Evolutionary conservation across 129 eudicot genomes (phyloP), one percentile per base, ranked within the genome.

Genomic region (Ambrosia artemisiifolia): DNA sequence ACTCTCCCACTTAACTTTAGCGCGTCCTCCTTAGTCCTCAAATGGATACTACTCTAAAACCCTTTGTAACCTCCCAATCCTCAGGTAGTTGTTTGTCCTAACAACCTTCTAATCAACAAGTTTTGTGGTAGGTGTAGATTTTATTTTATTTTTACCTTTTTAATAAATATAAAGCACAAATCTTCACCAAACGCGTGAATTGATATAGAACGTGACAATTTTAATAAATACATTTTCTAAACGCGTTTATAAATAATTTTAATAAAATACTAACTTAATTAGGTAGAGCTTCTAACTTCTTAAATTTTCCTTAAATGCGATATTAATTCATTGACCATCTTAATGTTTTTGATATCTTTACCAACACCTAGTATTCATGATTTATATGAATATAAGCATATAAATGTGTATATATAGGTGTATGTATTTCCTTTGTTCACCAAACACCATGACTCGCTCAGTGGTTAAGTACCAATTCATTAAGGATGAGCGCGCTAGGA

Each of bases 361-460:
- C 14, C 57, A 69, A 62, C 13, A 69, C 60, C 24, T 61, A 14
- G 65, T n/a, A 24, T 64, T 18, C 47, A 56, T 5, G 1, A 33
- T 30, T 14, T 20, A 50, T 24, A 24, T 24, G 28, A 24, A 24
- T 24, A 24, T 75, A 20, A 11, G 34, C 35, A 40, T 66, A 60
- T 75, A 35, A n/a, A 67, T 43, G 60, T 76, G 5, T 69, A n/a
- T 65, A 36, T 47, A 35, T 63, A 60, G 11, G 28, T 4, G 36
- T 34, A 54, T 24, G 17, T 30, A 6, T 61, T 32, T 47, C 60
- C 62, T 16, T 3, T 6, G 4, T 40, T 42, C 68, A 40, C 42
- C 50, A 64, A 54, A 42, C 67, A 63, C 34, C 35, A 78, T 78
- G 82, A 63, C 82, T 10, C 82, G 82, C 32, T 65, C 82, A 64